Conservation (phyloP, 192 early-diverging fungal genomes). For the Podila epigama region DNA sequence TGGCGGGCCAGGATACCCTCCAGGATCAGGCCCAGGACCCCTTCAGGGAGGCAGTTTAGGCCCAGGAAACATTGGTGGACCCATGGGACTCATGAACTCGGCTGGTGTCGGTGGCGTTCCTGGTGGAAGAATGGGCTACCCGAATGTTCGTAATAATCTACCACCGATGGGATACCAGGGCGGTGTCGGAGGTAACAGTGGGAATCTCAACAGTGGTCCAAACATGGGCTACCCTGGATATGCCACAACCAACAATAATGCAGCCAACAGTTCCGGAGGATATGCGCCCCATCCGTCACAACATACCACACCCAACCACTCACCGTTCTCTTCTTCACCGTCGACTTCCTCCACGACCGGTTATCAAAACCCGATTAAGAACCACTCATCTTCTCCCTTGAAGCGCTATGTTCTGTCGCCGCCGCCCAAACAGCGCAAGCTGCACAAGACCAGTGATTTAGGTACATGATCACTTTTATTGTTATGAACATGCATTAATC, state of each 20-base stretch:
- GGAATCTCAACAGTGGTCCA: slow-evolving; percentile 3
- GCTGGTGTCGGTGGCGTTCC: slow-evolving; percentile 17
- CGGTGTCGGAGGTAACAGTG: too few relatives aligned
- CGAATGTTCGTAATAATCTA: background rate
- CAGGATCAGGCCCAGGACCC: slow-evolving; percentile 28
- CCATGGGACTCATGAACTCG: slow-evolving; percentile 5
- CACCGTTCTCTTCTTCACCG: slow-evolving; percentile 57
- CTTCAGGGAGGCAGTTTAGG: slow-evolving; percentile 4
- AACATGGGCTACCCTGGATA: slow-evolving; percentile 12
- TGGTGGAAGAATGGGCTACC: background rate
- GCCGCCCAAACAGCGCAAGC: slow-evolving; percentile 41
- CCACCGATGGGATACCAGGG: background rate
- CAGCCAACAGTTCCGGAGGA: slow-evolving; percentile 3
- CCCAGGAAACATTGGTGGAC: background rate
- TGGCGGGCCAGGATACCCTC: slow-evolving; percentile 15
- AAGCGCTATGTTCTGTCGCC: slow-evolving; percentile 56
- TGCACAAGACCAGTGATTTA: slow-evolving; percentile 52
- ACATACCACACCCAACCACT: slow-evolving; percentile 40
- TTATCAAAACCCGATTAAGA: slow-evolving; percentile 45
- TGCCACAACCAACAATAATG: slow-evolving; percentile 3
- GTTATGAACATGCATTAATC: background rate
- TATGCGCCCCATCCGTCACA: slow-evolving; percentile 34
- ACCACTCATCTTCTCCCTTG: slow-evolving; percentile 38
- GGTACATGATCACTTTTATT: slow-evolving; percentile 21
- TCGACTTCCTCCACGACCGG: slow-evolving; percentile 56